Base-by-base conservation (phyloP, 305 asterid species). In the Solanum hybrid region DNA sequence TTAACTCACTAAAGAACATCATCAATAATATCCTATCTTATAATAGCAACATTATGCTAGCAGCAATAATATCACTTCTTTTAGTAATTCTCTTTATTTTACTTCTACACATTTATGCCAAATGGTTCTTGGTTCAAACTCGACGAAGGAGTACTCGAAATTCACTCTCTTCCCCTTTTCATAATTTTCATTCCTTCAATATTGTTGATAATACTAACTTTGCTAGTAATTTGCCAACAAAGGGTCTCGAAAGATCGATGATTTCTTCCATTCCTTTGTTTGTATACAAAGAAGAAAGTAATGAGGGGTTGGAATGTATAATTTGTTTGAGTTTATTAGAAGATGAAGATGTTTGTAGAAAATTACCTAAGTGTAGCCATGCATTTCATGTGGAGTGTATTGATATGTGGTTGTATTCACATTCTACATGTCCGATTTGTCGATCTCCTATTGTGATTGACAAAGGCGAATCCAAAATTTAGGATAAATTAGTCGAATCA, bases 101-200 rank as follows among this genome's bases (percentile, higher is more conserved):
- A 4, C 20, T 93, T 1, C 89, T 95, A 5, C 98, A 93, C 57
- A 88, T 93, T 57, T 95, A 94, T 31, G 95, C 95, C 84, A 92
- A 91, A 85, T 92, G 94, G 93, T 92, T 93, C 91, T 87, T 93
- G 73, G 67, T 92, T 73, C 93, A 89, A 37, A 64, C 92, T 37
- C 94, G 90, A 31, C 90, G 34, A 9, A 82, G 92, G 37, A 46
- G 39, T 18, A 20, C 51, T 78, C 51, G 81, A 33, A 76, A 76
- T 20, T 76, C 81, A 18, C 81, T 76, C 81, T 76, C 81, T 76
- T 31, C 40, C 24, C 81, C 84, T 5, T 78, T 78, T 20, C 84
- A 22, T 35, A 78, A 78, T 78, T 78, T 78, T 5, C 84, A 78
- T 78, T 78, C 84, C 84, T 78, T 78, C 51, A 78, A 35, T 35